These are phyloP conservation scores for Ambrosia trifida DNA, from an alignment of 129 eudicot genomes.

Conservation along the genomic window DNA sequence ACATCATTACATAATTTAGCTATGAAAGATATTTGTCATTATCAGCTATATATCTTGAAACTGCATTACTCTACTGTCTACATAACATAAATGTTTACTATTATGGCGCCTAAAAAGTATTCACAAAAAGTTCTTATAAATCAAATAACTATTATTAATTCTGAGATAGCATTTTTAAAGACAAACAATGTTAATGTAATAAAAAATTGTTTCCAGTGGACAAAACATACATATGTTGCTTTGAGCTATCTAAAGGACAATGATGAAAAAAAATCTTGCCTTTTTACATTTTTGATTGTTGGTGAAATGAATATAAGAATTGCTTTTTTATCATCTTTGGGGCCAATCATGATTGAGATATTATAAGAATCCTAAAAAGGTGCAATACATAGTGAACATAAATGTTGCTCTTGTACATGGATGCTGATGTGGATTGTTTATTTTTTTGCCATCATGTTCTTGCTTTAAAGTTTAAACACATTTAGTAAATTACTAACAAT, in stretches of 20 bases:
- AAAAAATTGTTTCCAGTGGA: not conserved
- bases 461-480: not conserved
- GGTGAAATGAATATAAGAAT: not conserved
- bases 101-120: no score
- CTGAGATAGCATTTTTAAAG: no score
- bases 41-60: no score
- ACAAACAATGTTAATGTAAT: not conserved
- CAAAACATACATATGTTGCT: not conserved
- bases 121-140: no score
- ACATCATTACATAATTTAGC: no score
- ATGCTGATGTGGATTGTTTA: not conserved
- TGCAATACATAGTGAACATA: not conserved
- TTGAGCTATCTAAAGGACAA: not conserved
- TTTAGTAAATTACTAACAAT: not conserved
- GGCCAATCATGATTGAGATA: slow-evolving; percentile 24
- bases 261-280: not conserved
- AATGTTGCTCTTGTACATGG: not conserved
- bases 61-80: no score
- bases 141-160: no score
- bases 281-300: not conserved
- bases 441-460: not conserved
- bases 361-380: slow-evolving; percentile 21
- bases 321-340: slow-evolving; percentile 15
- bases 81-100: no score
- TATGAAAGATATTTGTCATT: no score